Evolutionary conservation across 2,329 filamentous ascomycete genomes (phyloP), one percentile per base, ranked within the genome.

Genomic region (Aspergillus hortae): DNA sequence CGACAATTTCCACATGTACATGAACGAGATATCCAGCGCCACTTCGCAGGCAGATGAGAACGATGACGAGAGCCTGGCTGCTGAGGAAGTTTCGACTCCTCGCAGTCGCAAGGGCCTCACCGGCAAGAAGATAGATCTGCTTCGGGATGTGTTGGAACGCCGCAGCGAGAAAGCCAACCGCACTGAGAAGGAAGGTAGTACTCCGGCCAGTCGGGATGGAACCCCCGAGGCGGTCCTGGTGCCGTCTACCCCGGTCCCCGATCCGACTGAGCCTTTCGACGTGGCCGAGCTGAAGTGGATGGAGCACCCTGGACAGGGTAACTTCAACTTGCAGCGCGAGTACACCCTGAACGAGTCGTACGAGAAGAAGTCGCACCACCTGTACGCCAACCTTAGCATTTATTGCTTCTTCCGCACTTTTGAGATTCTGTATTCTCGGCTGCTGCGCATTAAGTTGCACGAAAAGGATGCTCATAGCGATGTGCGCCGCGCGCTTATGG

Each of bases 321-420:
- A 82, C 65, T 68, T 83, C 78, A 65, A 80, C 76, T 36, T 84
- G 82, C 59, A 83, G 80, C 65, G 85, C 80, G 72, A 82, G 82
- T 73, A 92, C 81, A 77, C 88, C 74, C 55, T 82, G 40, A 90
- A 96, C 55, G 88, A 91, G 47, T 86, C 89, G 52, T 95, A 94
- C 72, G 80, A 81, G 60, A 88, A 92, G 44, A 85, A 85, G 10
- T 86, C 84, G 72, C 95, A 90, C 76, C 92, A 92, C 67, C 84
- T 97, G 67, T 99, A 95, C 75, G 87, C 87, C 68, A 97, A 96
- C 69, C 83, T 90, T 63, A 90, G 88, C 3, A 87, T 99, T 54
- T 96, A 91, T 67, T 92, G 94, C 72, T 97, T 99, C 79, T 88
- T 99, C 76, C 89, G 88, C 61, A 86, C 96, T 55, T 94, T 99